Evolutionary conservation across 192 early-diverging fungal genomes (phyloP).

Genomic region (Linnemannia zychae): DNA sequence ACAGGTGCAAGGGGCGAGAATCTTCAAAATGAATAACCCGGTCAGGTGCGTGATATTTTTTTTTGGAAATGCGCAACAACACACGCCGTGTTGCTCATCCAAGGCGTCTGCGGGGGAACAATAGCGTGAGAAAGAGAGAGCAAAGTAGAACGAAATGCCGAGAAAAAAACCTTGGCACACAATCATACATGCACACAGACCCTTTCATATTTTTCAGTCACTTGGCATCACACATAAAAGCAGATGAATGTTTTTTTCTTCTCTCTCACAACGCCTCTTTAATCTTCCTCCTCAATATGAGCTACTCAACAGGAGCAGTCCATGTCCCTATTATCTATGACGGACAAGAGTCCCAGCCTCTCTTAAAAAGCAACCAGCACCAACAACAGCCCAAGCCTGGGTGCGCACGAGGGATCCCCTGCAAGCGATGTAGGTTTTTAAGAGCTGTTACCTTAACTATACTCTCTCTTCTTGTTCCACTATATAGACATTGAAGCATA

Average conservation of each 20-base stretch:
- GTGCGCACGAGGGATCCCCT: not conserved
- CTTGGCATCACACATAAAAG: not conserved
- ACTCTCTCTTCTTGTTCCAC: too few relatives aligned
- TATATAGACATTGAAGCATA: too few relatives aligned
- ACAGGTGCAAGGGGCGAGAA: too few relatives aligned
- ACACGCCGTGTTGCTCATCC: too few relatives aligned
- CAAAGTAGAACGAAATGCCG: not conserved
- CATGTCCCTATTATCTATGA: not conserved
- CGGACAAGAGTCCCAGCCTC: not conserved
- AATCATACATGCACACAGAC: too few relatives aligned
- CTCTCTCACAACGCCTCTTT: not conserved
- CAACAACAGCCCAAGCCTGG: not conserved
- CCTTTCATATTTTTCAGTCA: too few relatives aligned
- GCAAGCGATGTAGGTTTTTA: not conserved
- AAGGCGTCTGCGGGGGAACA: too few relatives aligned
- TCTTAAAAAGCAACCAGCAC: not conserved
- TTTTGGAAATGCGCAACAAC: too few relatives aligned
- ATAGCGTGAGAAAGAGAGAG: not conserved
- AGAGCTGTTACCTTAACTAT: too few relatives aligned
- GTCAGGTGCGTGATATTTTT: too few relatives aligned
- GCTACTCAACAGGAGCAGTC: not conserved
- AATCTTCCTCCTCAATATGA: not conserved
- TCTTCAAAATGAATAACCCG: too few relatives aligned
- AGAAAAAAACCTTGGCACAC: not conserved
- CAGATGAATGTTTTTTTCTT: not conserved